Conservation (phyloP, 352 stramenopile genomes). For the Phytophthora ramorum region DNA sequence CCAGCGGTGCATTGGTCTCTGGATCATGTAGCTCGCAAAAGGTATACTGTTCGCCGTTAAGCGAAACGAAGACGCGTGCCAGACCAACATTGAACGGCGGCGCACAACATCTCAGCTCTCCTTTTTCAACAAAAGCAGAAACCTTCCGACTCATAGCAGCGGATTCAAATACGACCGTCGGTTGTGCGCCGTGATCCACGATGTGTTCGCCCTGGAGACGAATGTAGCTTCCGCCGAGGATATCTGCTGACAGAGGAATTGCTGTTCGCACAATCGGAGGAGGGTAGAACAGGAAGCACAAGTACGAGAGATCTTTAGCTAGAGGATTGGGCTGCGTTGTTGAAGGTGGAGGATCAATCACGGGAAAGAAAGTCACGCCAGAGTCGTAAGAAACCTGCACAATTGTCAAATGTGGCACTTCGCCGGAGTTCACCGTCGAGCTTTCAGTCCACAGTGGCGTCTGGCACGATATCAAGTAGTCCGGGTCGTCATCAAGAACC, state of each 20-base stretch:
- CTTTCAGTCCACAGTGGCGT: conserved; percentile 53
- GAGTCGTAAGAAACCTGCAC: conserved; percentile 77
- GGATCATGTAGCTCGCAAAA: conserved; percentile 68
- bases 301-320: conserved; percentile 65
- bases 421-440: neutral
- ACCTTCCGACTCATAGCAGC: conserved; percentile 63
- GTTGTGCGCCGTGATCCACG: conserved; percentile 68
- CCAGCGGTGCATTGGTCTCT: conserved; percentile 43
- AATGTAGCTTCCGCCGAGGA: conserved; percentile 70
- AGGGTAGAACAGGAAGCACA: conserved; percentile 83
- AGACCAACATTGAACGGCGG: conserved; percentile 68
- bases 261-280: conserved; percentile 55
- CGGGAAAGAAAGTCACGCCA: conserved; percentile 44
- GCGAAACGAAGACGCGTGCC: conserved; percentile 64
- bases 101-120: conserved; percentile 68
- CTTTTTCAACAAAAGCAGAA: conserved; percentile 68
- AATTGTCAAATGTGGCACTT: conserved; percentile 65
- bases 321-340: conserved; percentile 27
- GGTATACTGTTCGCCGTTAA: conserved; percentile 83
- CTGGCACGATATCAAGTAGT: conserved; percentile 54
- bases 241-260: conserved; percentile 69
- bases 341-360: conserved; percentile 14
- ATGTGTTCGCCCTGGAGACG: conserved; percentile 65
- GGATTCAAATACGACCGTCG: conserved; percentile 70
- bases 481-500: conserved; percentile 30